Evolutionary conservation across 1,284 basidiomycete species (phyloP), one percentile per base, ranked within the genome.

Genomic region (Cryptococcus jaspeensis): DNA sequence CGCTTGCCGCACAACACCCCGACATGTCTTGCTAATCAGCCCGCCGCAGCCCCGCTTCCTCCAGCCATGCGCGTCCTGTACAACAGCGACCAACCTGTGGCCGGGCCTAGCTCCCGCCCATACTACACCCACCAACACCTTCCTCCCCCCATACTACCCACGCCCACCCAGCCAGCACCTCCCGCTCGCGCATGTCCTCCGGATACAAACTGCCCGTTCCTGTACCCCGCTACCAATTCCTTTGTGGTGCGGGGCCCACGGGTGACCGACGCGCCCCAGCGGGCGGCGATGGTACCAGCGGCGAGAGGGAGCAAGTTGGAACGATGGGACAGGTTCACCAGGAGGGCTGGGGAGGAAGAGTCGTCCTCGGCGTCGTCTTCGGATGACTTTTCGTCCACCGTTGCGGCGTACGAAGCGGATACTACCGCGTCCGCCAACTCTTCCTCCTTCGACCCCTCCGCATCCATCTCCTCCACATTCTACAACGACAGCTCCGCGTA

Each of bases 41-140:
- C 9, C 5, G 28, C 9, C 28, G 9, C 28, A 4, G 9, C 28
- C 28, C 28, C 4, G 28, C 28, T 32, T 9, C 28, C 28, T 9
- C 5, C 28, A 32, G 9, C 28, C 4, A 32, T 32, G 28, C 4
- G 28, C 28, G 9, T 32, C 28, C 28, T 4, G 28, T 32, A 5
- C 5, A 9, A 32, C 9, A 32, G 43, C 12, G 56, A 59, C 25
- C 59, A 60, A 41, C 62, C 59, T 13, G 49, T 59, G 12, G 62
- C 62, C 28, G 62, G 62, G 16, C 62, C 62, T 7, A 59, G 59
- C 43, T 61, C 59, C 22, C 53, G 52, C 37, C 62, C 59, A 25
- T 59, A 56, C 32, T 13, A 40, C 22, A 15, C 52, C 28, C 28
- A 32, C 28, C 9, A 32, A n/a, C n/a, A n/a, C 28, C 28, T 5